Base-by-base conservation (phyloP, 2,329 filamentous ascomycete species). In the Scedosporium dehoogii region DNA sequence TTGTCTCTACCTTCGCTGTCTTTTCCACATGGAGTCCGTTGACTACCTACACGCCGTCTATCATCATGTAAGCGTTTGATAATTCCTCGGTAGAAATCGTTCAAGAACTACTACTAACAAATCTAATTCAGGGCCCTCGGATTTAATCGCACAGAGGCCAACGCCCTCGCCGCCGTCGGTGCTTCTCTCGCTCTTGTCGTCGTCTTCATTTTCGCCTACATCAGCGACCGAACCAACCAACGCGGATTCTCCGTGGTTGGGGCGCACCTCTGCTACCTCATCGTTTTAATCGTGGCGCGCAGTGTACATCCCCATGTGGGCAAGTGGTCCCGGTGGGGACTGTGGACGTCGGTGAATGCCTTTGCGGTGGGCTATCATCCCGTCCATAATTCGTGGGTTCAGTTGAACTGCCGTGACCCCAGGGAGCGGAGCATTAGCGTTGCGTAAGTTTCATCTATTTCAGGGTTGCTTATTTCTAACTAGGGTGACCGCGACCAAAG, bases 281-380 rank as follows among this genome's bases (percentile, higher is more conserved):
- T 75, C n/a, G 69, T 73, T 0, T 69, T 82, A 3, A 70, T 81
- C 18, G 69, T 79, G 0, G 68, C 76, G 0, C 73, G 74, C 9
- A 68, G 68, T 4, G 66, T 76, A 0, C 77, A 82, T 60, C 73
- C 76, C 0, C 71, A 74, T 57, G 75, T 78, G 0, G 75, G 76
- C 0, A 76, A 73, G 64, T 83, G 81, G 80, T 74, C 73, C 6
- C 74, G 75, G 10, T 81, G 78, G 71, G 79, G 74, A 0, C 69
- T 83, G 5, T 82, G 80, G 80, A 83, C 80, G 3, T 72, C 73
- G 0, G 73, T 82, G 3, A 82, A 83, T 67, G 71, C 71, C 1
- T 75, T 82, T 44, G 78, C 80, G 0, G 80, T 82, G 7, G 78
- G 80, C 0, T 83, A 82, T 64, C 80, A 83, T 67, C 80, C 80